These are phyloP conservation scores for Fusarium odoratissimum DNA, from an alignment of 2,329 filamentous ascomycete species.

Conservation along the genomic window DNA sequence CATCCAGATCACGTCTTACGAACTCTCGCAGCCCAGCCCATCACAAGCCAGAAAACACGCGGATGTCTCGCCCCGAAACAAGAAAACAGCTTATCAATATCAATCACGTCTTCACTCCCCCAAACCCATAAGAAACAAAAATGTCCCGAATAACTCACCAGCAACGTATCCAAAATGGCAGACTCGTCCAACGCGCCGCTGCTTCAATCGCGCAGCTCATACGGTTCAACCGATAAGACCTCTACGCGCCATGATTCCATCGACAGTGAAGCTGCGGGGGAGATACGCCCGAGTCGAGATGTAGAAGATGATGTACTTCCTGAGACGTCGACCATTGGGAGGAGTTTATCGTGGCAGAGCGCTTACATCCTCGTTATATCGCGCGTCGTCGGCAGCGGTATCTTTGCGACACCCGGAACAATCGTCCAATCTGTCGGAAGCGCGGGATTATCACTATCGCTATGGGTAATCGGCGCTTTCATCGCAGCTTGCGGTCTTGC, in stretches of 20 bases:
- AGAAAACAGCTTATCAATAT: slow-evolving; percentile 14
- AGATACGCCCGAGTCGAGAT: slow-evolving; percentile 25
- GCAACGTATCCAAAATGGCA: not conserved
- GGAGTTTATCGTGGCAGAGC: slow-evolving; percentile 71
- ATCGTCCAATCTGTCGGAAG: slow-evolving; percentile 76
- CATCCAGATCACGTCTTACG: slow-evolving; percentile 40
- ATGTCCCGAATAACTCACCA: not conserved
- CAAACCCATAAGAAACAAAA: not conserved
- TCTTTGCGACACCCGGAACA: slow-evolving; percentile 77
- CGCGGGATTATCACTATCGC: slow-evolving; percentile 68
- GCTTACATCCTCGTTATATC: slow-evolving; percentile 76
- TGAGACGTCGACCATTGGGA: slow-evolving; percentile 67
- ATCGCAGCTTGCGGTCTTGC: slow-evolving; percentile 71
- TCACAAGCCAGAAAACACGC: slow-evolving; percentile 14
- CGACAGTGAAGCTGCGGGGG: slow-evolving; percentile 7
- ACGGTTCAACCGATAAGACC: not conserved
- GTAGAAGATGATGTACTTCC: slow-evolving; percentile 70
- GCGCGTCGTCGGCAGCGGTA: slow-evolving; percentile 75
- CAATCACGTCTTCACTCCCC: not conserved
- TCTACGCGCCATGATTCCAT: not conserved
- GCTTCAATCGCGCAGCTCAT: slow-evolving; percentile 12
- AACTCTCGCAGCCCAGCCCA: slow-evolving; percentile 15
- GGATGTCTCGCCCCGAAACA: not conserved
- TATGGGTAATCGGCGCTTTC: slow-evolving; percentile 73
- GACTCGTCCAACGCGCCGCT: slow-evolving; percentile 18